Conservation (phyloP, 1,284 basidiomycete species). For the Schizopora paradoxa region DNA sequence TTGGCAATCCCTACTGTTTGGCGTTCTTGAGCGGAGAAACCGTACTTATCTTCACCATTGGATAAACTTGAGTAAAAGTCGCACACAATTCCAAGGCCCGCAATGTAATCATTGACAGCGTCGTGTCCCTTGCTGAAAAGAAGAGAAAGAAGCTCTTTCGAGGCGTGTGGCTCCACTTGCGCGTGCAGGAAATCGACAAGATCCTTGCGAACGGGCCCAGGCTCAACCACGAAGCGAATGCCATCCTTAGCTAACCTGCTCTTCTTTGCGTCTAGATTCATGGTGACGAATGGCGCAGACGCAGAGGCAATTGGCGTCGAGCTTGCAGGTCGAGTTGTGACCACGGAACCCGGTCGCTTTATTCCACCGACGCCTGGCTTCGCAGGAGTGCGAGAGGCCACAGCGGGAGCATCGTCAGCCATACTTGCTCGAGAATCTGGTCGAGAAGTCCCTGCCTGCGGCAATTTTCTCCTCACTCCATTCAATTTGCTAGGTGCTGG, state of each 20-base stretch:
- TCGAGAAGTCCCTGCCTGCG: constrained; percentile 49
- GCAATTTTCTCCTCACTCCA: constrained; percentile 67
- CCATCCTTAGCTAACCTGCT: constrained; percentile 75
- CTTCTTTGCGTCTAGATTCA: constrained; percentile 70
- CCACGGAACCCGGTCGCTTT: constrained; percentile 43
- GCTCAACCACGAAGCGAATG: constrained; percentile 79
- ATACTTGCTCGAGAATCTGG: constrained; percentile 60
- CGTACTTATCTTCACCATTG: constrained; percentile 56
- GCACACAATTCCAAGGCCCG: constrained; percentile 67
- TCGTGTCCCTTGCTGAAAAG: constrained; percentile 97
- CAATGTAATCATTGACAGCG: constrained; percentile 89
- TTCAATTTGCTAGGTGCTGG: constrained; percentile 40
- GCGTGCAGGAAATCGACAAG: constrained; percentile 81
- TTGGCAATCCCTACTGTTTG: constrained; percentile 80
- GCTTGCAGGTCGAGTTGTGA: constrained; percentile 27
- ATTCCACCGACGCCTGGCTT: constrained; percentile 40
- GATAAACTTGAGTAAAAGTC: constrained; percentile 67
- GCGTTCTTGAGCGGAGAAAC: constrained; percentile 46
- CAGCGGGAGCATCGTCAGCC: constrained; percentile 37
- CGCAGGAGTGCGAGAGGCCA: constrained; percentile 33
- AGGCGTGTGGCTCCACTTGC: constrained; percentile 87
- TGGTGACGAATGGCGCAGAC: constrained; percentile 59
- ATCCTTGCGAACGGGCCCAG: constrained; percentile 78
- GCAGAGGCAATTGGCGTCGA: constrained; percentile 31
- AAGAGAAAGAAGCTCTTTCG: constrained; percentile 70